Conservation (phyloP, 345 rosid species). For the Sisymbrium irio region DNA sequence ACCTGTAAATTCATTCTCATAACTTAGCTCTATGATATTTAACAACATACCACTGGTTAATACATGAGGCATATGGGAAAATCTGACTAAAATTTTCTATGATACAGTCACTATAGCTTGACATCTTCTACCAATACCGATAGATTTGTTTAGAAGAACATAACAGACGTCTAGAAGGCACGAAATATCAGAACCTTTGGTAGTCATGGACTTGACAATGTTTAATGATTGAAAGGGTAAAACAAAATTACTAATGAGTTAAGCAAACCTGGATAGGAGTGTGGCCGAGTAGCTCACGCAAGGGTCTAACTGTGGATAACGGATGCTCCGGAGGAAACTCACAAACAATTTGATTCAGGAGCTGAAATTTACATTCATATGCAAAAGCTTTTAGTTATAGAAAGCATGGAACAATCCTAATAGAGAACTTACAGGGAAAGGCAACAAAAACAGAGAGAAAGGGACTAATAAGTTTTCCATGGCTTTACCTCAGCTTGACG, state of each 20-base stretch:
- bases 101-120: neutral
- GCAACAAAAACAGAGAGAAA: neutral
- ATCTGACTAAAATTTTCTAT: conserved; percentile 3
- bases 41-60: neutral
- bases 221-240: neutral
- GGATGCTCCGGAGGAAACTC: conserved; percentile 99
- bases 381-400: neutral
- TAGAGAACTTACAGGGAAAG: neutral
- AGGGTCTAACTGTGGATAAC: conserved; percentile 71
- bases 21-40: neutral
- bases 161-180: neutral
- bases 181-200: neutral
- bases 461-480: neutral
- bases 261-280: conserved; percentile 82
- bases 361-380: conserved; percentile 40
- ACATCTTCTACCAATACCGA: neutral
- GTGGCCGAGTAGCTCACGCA: conserved; percentile 94
- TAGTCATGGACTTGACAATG: neutral
- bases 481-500: conserved; percentile 90
- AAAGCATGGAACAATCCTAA: neutral
- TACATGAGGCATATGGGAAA: neutral
- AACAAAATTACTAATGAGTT: neutral
- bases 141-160: neutral
- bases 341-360: conserved; percentile 92
- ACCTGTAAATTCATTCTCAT: conserved; percentile 52